A percentile compares a stretch with the other conserved stretches of the same genome.
Evolutionary conservation across 345 rosid species (phyloP).

Genomic region (Microthlaspi erraticum): DNA sequence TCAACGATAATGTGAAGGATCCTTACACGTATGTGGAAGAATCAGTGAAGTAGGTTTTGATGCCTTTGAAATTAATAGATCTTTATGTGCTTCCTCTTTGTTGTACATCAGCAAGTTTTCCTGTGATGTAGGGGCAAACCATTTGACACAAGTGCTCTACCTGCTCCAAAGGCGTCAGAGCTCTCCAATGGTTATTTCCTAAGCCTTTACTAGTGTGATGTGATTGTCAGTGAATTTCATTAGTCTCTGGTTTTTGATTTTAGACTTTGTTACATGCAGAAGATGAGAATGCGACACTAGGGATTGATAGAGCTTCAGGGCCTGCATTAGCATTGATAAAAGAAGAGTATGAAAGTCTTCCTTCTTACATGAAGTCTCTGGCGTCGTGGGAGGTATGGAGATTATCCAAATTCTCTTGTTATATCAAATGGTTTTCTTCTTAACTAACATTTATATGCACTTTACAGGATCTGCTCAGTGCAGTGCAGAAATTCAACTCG

Average conservation of each 20-base stretch:
- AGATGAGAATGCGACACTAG: conserved; percentile 31
- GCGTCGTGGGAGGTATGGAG: conserved; percentile 87
- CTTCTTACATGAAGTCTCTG: conserved; percentile 70
- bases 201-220: conserved; percentile 1
- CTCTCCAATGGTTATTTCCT: conserved; percentile 51
- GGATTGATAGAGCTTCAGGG: conserved; percentile 39
- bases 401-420: conserved; percentile 12
- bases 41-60: conserved; percentile 53
- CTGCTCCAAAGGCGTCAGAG: conserved; percentile 29
- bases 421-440: not conserved
- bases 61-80: conserved; percentile 8
- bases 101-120: conserved; percentile 15
- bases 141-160: conserved; percentile 38
- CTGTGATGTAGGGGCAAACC: conserved; percentile 45
- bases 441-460: not conserved
- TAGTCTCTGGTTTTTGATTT: conserved; percentile 7
- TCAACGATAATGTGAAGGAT: conserved; percentile 43
- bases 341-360: conserved; percentile 71
- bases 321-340: conserved; percentile 48
- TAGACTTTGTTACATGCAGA: conserved; percentile 34
- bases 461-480: conserved; percentile 69
- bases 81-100: conserved; percentile 1
- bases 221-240: not conserved
- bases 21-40: conserved; percentile 41
- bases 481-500: conserved; percentile 71